Evolutionary conservation across 2,329 filamentous ascomycete species (phyloP).

Genomic region (Colletotrichum coccodes): DNA sequence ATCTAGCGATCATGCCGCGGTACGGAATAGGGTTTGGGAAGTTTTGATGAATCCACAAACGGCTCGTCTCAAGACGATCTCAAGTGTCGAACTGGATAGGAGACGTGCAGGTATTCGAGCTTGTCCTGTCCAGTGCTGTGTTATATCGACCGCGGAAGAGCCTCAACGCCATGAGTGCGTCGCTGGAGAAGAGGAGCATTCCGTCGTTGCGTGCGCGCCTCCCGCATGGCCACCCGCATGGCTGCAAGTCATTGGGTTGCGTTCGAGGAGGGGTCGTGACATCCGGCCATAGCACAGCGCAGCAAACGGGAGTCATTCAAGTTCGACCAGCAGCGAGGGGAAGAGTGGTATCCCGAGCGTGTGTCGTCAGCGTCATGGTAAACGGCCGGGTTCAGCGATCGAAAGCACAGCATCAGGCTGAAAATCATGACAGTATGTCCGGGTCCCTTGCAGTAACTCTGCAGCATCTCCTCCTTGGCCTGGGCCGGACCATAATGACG

Average conservation of each 20-base stretch:
- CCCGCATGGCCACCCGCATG: not conserved
- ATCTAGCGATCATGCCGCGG: not conserved
- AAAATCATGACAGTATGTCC: not conserved
- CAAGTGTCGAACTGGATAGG: no score
- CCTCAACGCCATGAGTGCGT: not conserved
- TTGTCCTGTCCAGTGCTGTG: not conserved
- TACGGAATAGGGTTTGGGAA: not conserved
- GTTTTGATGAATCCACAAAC: conserved; percentile 1
- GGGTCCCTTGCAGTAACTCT: conserved; percentile 14
- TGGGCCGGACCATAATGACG: conserved; percentile 7
- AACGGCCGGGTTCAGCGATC: not conserved
- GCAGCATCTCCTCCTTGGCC: conserved; percentile 5
- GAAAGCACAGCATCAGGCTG: not conserved
- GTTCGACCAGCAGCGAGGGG: not conserved
- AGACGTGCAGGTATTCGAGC: not conserved
- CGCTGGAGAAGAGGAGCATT: not conserved
- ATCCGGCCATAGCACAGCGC: not conserved
- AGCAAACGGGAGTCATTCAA: not conserved
- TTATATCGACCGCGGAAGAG: not conserved
- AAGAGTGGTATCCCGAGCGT: not conserved
- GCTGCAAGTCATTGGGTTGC: conserved; percentile 29
- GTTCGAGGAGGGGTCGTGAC: conserved; percentile 1
- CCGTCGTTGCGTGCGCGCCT: not conserved
- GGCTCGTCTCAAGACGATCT: not conserved
- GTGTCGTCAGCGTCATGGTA: not conserved